A percentile compares a stretch with the other conserved stretches of the same genome.
Conservation (phyloP, 441 rosid species). For the Arabidopsis lyrata region DNA sequence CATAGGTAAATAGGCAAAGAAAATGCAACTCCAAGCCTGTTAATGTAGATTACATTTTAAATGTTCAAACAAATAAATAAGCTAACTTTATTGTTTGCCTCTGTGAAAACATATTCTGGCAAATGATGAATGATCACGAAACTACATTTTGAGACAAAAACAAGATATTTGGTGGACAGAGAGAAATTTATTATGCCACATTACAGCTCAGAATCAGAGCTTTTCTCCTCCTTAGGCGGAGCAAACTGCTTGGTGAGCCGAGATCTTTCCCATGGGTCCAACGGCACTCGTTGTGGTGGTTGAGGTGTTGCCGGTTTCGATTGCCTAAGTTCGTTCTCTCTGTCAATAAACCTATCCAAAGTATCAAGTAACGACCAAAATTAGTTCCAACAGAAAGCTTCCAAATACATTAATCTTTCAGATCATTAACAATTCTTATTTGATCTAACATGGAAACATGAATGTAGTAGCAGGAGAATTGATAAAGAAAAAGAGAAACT, state of each 20-base stretch:
- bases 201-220: slow-evolving; percentile 61
- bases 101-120: slow-evolving; percentile 1
- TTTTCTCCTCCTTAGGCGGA: slow-evolving; percentile 76
- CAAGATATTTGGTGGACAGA: slow-evolving; percentile 3
- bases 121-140: neutral
- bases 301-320: slow-evolving; percentile 82
- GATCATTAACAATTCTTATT: neutral
- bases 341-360: slow-evolving; percentile 73
- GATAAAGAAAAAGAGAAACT: neutral
- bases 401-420: neutral
- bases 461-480: neutral
- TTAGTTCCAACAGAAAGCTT: neutral
- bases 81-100: slow-evolving; percentile 11
- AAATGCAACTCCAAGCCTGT: neutral
- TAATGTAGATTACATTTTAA: neutral
- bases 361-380: neutral
- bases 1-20: slow-evolving; percentile 1
- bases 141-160: slow-evolving; percentile 9
- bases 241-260: slow-evolving; percentile 72
- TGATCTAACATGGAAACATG: neutral
- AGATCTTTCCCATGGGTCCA: slow-evolving; percentile 91
- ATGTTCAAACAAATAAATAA: neutral
- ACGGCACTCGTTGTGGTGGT: slow-evolving; percentile 63
- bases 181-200: neutral
- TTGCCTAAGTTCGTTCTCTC: slow-evolving; percentile 90